Percentiles rank a stretch among this genome's conserved stretches.
Evolutionary conservation across 164 flowering plant species (phyloP).

Genomic region (Vitis cinerea): DNA sequence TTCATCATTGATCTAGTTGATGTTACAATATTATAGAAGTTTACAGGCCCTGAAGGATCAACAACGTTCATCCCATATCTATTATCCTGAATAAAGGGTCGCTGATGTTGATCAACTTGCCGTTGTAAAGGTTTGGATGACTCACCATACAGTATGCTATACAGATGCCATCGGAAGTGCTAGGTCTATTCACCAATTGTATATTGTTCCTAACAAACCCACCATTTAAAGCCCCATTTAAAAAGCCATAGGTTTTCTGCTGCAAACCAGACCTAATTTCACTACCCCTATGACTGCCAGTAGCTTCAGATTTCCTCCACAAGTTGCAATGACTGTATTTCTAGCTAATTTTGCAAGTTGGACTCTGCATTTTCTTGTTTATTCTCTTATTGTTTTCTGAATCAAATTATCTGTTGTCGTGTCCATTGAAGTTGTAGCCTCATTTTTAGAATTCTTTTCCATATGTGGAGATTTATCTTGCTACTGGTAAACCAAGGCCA

Average conservation of each 20-base stretch:
- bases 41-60: too few relatives aligned
- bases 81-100: too few relatives aligned
- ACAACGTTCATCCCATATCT: too few relatives aligned
- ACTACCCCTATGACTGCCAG: conserved; percentile 66
- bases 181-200: conserved; percentile 56
- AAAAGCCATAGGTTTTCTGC: conserved; percentile 59
- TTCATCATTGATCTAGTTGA: too few relatives aligned
- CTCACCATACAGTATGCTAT: conserved; percentile 42
- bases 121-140: conserved; percentile 43
- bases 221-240: conserved; percentile 68
- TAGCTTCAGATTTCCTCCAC: too few relatives aligned
- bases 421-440: conserved; percentile 88
- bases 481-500: conserved; percentile 58
- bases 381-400: conserved; percentile 68
- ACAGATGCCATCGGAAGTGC: conserved; percentile 62
- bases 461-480: conserved; percentile 53
- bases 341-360: too few relatives aligned
- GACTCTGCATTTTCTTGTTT: conserved; percentile 62
- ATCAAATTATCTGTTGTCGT: conserved; percentile 77
- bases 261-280: conserved; percentile 67
- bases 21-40: too few relatives aligned
- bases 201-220: conserved; percentile 57
- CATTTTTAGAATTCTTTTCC: conserved; percentile 70
- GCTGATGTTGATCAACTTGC: too few relatives aligned
- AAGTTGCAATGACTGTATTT: too few relatives aligned